These are phyloP conservation scores for Collybiopsis confluens DNA, from an alignment of 768 basidiomycete species.

Conservation along the genomic window DNA sequence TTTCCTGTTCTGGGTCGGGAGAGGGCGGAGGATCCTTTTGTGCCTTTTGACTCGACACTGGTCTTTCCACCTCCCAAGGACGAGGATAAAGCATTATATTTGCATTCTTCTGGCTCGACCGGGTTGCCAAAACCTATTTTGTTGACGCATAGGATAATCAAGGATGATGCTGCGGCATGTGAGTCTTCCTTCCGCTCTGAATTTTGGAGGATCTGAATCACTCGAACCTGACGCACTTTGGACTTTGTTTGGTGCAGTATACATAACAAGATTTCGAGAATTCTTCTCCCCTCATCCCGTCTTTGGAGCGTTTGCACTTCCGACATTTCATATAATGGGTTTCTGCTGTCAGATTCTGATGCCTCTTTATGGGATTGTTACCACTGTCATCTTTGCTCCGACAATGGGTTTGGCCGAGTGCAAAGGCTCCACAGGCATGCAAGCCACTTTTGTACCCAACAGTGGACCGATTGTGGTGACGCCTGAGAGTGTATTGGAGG, in stretches of 20 bases:
- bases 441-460: too few species aligned
- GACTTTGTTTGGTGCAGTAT: too few species aligned
- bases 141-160: constrained; percentile 1
- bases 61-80: too few species aligned
- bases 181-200: too few species aligned
- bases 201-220: too few species aligned
- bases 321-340: neutral
- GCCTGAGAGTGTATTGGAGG: constrained; percentile 22
- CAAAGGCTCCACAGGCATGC: too few species aligned
- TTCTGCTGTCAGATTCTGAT: neutral
- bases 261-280: too few species aligned
- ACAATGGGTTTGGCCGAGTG: neutral
- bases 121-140: constrained; percentile 16
- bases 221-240: neutral
- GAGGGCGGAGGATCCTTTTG: constrained; percentile 22
- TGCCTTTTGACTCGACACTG: neutral
- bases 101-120: constrained; percentile 29
- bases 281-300: too few species aligned
- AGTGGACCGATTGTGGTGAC: constrained; percentile 23
- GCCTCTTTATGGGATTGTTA: neutral
- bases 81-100: constrained; percentile 12
- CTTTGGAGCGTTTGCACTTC: neutral
- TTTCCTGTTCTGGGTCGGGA: constrained; percentile 39
- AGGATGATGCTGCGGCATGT: constrained; percentile 8
- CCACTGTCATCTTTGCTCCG: neutral